These are phyloP conservation scores for Chenopodium album DNA, from an alignment of 148 eudicot species.

Conservation along the genomic window DNA sequence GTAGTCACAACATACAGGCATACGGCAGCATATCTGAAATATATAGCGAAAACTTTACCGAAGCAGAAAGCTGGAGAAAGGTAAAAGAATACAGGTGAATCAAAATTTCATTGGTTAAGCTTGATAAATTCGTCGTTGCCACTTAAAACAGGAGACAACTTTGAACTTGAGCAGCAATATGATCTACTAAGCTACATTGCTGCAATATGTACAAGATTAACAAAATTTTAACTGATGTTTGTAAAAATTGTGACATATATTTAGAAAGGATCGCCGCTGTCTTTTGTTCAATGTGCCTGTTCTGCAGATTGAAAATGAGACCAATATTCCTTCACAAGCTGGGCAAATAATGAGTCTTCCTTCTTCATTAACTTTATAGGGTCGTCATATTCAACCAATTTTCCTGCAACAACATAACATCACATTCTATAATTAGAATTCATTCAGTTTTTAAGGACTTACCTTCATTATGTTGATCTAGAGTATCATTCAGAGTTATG, in stretches of 20 bases:
- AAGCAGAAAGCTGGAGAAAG: too few species aligned
- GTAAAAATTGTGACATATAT: background rate
- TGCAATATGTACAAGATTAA: background rate
- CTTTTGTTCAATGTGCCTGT: conserved; percentile 31
- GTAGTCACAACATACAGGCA: too few species aligned
- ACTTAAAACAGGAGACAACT: too few species aligned
- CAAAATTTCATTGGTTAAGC: background rate
- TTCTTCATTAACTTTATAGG: conserved; percentile 72
- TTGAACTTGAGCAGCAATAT: background rate
- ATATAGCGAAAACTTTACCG: too few species aligned
- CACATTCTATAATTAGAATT: background rate
- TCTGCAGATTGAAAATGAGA: conserved; percentile 72
- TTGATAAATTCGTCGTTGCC: background rate
- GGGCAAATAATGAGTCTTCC: conserved; percentile 73
- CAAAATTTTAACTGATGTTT: background rate
- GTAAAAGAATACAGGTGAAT: background rate
- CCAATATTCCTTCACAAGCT: conserved; percentile 91
- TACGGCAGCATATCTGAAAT: too few species aligned
- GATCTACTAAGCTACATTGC: background rate
- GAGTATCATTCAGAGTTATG: background rate
- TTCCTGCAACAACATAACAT: conserved; percentile 42
- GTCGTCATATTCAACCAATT: conserved; percentile 76
- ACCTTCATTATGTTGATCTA: background rate
- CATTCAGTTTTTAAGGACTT: background rate
- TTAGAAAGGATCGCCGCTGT: background rate